These are phyloP conservation scores for Colletotrichum camelliae DNA, from an alignment of 2,329 filamentous ascomycete genomes.

Conservation along the genomic window DNA sequence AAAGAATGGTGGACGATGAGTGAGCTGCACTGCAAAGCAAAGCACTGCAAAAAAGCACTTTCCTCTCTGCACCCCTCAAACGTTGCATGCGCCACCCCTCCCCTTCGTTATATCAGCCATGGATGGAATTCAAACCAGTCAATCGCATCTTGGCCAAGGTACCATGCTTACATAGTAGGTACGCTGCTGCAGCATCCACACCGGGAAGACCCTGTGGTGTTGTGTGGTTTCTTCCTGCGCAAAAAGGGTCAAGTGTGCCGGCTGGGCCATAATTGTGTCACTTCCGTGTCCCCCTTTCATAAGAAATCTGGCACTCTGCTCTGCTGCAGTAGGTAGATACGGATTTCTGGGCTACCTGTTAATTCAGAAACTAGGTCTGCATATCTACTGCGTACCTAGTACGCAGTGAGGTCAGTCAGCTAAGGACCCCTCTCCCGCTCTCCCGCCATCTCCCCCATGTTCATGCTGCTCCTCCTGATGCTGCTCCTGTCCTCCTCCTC, in stretches of 20 bases:
- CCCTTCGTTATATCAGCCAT: background rate
- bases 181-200: background rate
- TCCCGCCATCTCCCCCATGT: background rate
- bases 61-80: background rate
- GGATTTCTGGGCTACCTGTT: background rate
- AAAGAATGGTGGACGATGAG: background rate
- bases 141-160: background rate
- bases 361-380: background rate
- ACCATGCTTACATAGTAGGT: background rate
- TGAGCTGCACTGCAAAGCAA: background rate
- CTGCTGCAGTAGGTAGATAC: background rate
- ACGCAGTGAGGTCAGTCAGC: background rate
- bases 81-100: background rate
- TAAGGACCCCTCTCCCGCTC: background rate
- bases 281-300: conserved; percentile 22
- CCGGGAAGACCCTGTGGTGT: background rate
- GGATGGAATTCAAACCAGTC: background rate
- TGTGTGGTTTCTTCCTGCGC: background rate
- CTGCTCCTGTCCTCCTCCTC: background rate
- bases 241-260: conserved; percentile 8
- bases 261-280: conserved; percentile 20
- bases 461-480: background rate
- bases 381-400: too few species aligned
- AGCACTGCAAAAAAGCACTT: background rate
- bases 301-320: background rate